Base-by-base conservation (phyloP, 2,329 filamentous ascomycete genomes). In the Neonectria coccinea region DNA sequence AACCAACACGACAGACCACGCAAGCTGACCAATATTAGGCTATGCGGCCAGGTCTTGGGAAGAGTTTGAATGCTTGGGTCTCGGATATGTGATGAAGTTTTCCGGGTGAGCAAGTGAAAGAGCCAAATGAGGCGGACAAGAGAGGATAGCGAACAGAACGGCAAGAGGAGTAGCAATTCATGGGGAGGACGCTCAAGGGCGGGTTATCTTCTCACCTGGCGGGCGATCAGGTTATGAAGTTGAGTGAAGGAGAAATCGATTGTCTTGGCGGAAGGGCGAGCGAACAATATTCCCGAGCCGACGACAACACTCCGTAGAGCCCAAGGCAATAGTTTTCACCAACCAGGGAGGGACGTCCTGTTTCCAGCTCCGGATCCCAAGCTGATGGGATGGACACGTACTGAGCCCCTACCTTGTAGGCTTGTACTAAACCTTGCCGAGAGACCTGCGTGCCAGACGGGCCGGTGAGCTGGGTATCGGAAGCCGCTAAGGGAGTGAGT, bases 381-480 rank as follows among this genome's bases (percentile, higher is more conserved):
- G 44, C 48, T 33, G 57, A 58, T 29, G 16, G 44, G 41, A 58
- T 55, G 52, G 59, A 45, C 56, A 45, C 48, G 52, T 41, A 55
- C 67, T 59, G 62, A 52, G 60, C 60, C 50, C 69, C 60, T 69
- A 62, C 62, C 51, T 65, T 51, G 53, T 16, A 50, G 59, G 58
- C 51, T 65, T 51, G 57, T 16, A 47, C 65, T 69, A 71, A 65
- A 70, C 67, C 61, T 60, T 50, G 59, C 47, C 60, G 44, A 66
- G 64, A 33, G 69, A 65, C 42, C 29, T 62, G 67, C 52, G 52
- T 63, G 54, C 67, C 61, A 70, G 61, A 66, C 65, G 60, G 69
- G 67, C 68, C 65, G 62, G 67, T 68, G 67, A 61, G 57, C 53
- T 70, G 62, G 63, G 63, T 61, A 67, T 62, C 44, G 58, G 53